Conservation (phyloP, 306 rosid genomes). For the Hylodesmum podocarpum region DNA sequence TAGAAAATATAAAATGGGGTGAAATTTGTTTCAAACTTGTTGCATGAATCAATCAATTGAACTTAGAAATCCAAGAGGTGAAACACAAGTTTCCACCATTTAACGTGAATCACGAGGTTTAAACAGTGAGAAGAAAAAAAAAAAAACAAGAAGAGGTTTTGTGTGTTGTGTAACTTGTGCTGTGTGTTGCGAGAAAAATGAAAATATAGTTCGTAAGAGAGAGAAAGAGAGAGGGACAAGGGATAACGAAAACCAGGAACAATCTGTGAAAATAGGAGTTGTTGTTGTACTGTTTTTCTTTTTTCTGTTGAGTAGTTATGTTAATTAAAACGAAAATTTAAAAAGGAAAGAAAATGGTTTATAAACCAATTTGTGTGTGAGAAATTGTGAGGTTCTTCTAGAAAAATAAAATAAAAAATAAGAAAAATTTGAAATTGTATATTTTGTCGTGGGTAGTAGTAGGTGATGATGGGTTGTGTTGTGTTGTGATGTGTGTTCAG, state of each 20-base stretch:
- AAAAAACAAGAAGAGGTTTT: constrained; percentile 29
- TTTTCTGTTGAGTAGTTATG: not conserved
- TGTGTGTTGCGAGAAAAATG: constrained; percentile 42
- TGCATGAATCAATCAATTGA: constrained; percentile 16
- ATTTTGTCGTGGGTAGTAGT: constrained; percentile 17
- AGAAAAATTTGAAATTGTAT: not conserved
- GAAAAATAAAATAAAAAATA: not conserved
- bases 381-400: not conserved
- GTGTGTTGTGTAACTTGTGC: constrained; percentile 31
- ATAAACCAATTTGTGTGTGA: not conserved
- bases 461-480: constrained; percentile 34
- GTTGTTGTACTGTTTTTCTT: constrained; percentile 5
- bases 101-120: constrained; percentile 48
- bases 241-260: constrained; percentile 17
- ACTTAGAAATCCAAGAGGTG: constrained; percentile 15
- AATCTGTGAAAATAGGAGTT: constrained; percentile 1
- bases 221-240: constrained; percentile 24
- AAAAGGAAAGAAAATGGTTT: not conserved
- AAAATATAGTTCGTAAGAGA: constrained; percentile 34
- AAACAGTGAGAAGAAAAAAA: constrained; percentile 25
- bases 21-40: not conserved
- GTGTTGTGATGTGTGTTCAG: not conserved
- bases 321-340: not conserved
- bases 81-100: constrained; percentile 34
- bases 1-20: not conserved